Conservation (phyloP, 371 early-diverging fungal genomes). For the Mortierella sp. region DNA sequence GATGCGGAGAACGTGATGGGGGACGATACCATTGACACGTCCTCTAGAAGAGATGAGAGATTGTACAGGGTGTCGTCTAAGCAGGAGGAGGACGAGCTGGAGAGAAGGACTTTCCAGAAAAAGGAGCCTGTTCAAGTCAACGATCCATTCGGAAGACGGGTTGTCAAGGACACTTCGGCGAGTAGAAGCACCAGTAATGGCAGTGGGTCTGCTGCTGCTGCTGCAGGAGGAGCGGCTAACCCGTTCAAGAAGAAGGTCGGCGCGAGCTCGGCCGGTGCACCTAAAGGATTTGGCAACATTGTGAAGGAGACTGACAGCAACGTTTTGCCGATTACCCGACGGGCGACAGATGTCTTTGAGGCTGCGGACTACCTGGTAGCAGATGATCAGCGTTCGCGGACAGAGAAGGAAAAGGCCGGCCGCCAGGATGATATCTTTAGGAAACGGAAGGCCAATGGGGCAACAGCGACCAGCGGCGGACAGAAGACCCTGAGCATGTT, state of each 20-base stretch:
- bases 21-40: slow-evolving; percentile 29
- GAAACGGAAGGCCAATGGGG: slow-evolving; percentile 49
- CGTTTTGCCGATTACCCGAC: slow-evolving; percentile 29
- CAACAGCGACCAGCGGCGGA: slow-evolving; percentile 6
- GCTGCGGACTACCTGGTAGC: slow-evolving; percentile 40
- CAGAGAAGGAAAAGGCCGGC: slow-evolving; percentile 22
- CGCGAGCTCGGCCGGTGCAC: background rate
- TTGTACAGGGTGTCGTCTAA: slow-evolving; percentile 20
- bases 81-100: slow-evolving; percentile 40
- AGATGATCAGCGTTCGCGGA: slow-evolving; percentile 37
- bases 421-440: slow-evolving; percentile 39
- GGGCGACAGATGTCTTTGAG: slow-evolving; percentile 51
- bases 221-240: slow-evolving; percentile 11
- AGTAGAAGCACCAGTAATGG: background rate
- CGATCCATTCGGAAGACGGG: slow-evolving; percentile 54
- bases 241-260: slow-evolving; percentile 51
- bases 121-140: slow-evolving; percentile 29
- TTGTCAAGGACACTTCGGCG: slow-evolving; percentile 27
- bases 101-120: slow-evolving; percentile 30
- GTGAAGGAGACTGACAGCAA: slow-evolving; percentile 22
- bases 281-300: slow-evolving; percentile 35
- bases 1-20: slow-evolving; percentile 46
- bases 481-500: slow-evolving; percentile 43
- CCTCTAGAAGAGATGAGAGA: slow-evolving; percentile 13
- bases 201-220: background rate